Evolutionary conservation across 805 yeast genomes (phyloP).

Genomic region (Barnettozyma siamensis): DNA sequence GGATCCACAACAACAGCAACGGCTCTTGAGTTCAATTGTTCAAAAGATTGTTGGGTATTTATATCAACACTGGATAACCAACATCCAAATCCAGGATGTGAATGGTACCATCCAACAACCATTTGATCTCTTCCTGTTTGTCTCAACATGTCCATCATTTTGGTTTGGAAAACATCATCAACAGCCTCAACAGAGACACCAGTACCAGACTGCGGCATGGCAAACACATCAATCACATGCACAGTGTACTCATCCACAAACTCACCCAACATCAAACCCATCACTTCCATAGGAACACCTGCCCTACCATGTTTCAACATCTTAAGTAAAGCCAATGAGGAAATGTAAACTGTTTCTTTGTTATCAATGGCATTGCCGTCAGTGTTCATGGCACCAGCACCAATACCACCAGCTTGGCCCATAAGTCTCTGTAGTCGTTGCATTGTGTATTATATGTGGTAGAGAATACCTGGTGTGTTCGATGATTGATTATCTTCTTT

Average conservation of each 20-base stretch:
- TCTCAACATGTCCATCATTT: constrained; percentile 98
- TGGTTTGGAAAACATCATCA: constrained; percentile 97
- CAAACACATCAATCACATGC: constrained; percentile 96
- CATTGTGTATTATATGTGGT: constrained; percentile 22
- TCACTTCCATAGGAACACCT: constrained; percentile 81
- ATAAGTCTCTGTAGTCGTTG: constrained; percentile 38
- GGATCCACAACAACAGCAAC: constrained; percentile 99
- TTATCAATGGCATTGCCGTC: constrained; percentile 89
- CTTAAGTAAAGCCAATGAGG: constrained; percentile 89
- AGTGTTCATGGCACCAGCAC: constrained; percentile 45
- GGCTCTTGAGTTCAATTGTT: constrained; percentile 89
- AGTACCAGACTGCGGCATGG: constrained; percentile 98
- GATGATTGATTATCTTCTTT: neutral
- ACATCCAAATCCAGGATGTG: constrained; percentile 99
- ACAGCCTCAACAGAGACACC: constrained; percentile 99
- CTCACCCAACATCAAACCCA: constrained; percentile 99
- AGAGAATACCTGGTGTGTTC: no score
- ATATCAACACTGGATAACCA: constrained; percentile 98
- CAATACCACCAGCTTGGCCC: constrained; percentile 36
- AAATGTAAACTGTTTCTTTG: constrained; percentile 93
- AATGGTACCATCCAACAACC: constrained; percentile 99
- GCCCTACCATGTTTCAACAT: constrained; percentile 98
- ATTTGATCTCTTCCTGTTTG: constrained; percentile 99
- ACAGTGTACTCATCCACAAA: constrained; percentile 96
- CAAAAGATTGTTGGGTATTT: constrained; percentile 96